Conservation (phyloP, 164 flowering plant genomes). For the Vitis rotundifolia region DNA sequence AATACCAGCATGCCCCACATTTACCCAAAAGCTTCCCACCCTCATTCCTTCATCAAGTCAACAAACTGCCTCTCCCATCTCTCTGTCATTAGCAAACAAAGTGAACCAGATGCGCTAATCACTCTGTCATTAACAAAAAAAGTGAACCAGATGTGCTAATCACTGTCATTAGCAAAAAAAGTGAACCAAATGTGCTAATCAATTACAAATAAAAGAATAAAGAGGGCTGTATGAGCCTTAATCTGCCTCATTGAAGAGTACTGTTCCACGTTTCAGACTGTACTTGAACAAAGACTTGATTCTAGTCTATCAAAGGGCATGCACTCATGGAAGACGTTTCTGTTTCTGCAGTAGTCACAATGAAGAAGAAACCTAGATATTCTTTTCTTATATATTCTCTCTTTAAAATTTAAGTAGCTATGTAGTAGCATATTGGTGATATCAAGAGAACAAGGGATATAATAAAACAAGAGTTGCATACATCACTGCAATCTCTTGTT, state of each 20-base stretch:
- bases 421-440: too few species aligned
- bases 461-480: not conserved
- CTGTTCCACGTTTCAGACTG: not conserved
- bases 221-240: too few species aligned
- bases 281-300: not conserved
- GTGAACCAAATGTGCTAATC: slow-evolving; percentile 6
- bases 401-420: slow-evolving; percentile 12
- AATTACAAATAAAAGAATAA: too few species aligned
- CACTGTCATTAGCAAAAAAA: too few species aligned
- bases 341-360: slow-evolving; percentile 20
- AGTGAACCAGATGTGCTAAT: slow-evolving; percentile 6
- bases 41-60: slow-evolving; percentile 2
- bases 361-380: slow-evolving; percentile 49
- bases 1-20: slow-evolving; percentile 16
- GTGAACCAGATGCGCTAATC: slow-evolving; percentile 1
- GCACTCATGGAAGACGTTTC: not conserved
- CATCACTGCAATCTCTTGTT: not conserved
- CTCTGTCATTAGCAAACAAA: not conserved
- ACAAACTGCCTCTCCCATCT: not conserved
- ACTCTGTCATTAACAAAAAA: too few species aligned
- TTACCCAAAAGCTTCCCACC: slow-evolving; percentile 1
- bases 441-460: not conserved
- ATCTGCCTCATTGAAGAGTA: too few species aligned
- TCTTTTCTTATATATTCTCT: slow-evolving; percentile 23
- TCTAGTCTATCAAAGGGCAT: not conserved